phyloP scores from a whole-genome alignment of 306 rosid genomes.

The Phaseolus lunatus region DNA sequence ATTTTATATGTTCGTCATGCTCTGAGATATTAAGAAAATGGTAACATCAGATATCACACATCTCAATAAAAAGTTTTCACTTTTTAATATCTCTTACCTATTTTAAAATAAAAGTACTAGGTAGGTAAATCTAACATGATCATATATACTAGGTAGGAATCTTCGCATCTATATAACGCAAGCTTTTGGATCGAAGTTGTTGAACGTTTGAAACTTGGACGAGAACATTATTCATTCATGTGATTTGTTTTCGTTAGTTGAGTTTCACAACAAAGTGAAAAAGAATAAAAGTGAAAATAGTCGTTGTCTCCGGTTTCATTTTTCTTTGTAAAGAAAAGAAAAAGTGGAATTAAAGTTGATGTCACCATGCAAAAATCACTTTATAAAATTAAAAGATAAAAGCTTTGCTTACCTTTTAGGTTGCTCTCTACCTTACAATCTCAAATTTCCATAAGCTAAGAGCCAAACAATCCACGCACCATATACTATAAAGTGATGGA shows the following conservation, averaged over 20 bases:
- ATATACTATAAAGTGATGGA: constrained; percentile 43
- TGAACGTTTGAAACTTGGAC: constrained; percentile 39
- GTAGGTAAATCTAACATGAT: background rate
- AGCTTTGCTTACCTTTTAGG: constrained; percentile 4
- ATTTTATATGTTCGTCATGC: no score
- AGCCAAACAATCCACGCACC: constrained; percentile 51
- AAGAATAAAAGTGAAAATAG: background rate
- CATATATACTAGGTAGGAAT: background rate
- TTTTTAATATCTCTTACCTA: background rate
- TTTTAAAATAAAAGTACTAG: background rate
- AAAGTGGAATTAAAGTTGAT: constrained; percentile 34
- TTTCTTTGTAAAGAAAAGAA: background rate
- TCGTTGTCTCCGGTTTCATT: constrained; percentile 33
- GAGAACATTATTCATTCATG: constrained; percentile 16
- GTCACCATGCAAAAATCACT: constrained; percentile 46
- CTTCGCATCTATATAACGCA: background rate
- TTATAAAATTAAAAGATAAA: constrained; percentile 37
- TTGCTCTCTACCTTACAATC: constrained; percentile 48
- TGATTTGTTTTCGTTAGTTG: constrained; percentile 2
- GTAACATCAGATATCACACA: background rate
- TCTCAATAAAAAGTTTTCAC: background rate
- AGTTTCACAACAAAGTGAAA: background rate
- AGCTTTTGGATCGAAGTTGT: constrained; percentile 29
- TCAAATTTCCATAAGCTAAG: constrained; percentile 58
- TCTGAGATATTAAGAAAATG: background rate